These are phyloP conservation scores for Exophiala sp. DNA, from an alignment of 2,329 filamentous ascomycete genomes.

Conservation along the genomic window DNA sequence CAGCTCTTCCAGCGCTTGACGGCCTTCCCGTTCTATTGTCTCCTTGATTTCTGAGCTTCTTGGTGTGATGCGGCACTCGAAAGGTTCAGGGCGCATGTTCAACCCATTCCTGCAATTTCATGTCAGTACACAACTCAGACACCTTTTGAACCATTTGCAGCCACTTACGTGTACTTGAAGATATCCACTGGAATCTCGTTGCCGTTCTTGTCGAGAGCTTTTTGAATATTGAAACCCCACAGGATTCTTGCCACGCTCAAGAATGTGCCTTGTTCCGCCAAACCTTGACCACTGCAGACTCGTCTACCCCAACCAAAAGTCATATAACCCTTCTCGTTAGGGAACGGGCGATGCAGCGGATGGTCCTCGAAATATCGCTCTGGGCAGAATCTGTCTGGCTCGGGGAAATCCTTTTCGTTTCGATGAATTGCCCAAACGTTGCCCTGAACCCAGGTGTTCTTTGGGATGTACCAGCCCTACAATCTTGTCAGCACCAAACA, in stretches of 20 bases:
- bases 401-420: constrained; percentile 43
- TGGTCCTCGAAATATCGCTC: constrained; percentile 34
- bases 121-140: not conserved
- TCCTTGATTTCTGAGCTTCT: constrained; percentile 47
- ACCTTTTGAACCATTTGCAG: not conserved
- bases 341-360: constrained; percentile 34
- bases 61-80: constrained; percentile 53
- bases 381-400: constrained; percentile 45
- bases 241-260: constrained; percentile 55
- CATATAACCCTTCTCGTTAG: constrained; percentile 45
- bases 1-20: constrained; percentile 51
- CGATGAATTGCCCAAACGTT: constrained; percentile 43
- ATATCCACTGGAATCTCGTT: constrained; percentile 54
- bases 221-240: constrained; percentile 23
- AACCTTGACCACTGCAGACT: constrained; percentile 32
- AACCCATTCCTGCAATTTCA: constrained; percentile 44
- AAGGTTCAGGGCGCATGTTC: constrained; percentile 57
- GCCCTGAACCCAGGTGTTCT: constrained; percentile 44
- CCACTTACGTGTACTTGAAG: constrained; percentile 46
- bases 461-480: constrained; percentile 46
- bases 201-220: constrained; percentile 33
- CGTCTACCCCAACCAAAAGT: constrained; percentile 55
- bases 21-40: constrained; percentile 53
- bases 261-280: constrained; percentile 39
- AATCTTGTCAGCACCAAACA: constrained; percentile 3